phyloP scores from a whole-genome alignment of 192 early-diverging fungal genomes.

The Coemansia sp. region DNA sequence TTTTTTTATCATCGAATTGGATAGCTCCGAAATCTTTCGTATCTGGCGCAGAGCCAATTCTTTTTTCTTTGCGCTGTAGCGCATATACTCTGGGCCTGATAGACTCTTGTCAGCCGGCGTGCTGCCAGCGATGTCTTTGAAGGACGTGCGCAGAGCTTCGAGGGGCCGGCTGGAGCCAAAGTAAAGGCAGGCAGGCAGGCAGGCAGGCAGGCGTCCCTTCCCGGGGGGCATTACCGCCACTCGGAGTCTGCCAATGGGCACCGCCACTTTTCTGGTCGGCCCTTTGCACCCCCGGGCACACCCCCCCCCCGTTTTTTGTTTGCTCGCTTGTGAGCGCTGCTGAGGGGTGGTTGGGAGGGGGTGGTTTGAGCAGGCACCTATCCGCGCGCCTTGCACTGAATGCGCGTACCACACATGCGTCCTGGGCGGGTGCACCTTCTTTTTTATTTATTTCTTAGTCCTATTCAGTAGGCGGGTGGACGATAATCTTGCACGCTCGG shows the following conservation, averaged over 20 bases:
- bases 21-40: not conserved
- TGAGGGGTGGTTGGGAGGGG: slow-evolving; percentile 18
- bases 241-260: slow-evolving; percentile 51
- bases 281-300: slow-evolving; percentile 19
- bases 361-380: slow-evolving; percentile 18
- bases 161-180: not conserved
- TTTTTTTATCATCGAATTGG: not conserved
- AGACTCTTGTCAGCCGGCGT: not conserved
- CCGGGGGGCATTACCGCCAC: slow-evolving; percentile 31
- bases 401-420: slow-evolving; percentile 26
- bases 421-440: slow-evolving; percentile 16
- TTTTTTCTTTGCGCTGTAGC: not conserved
- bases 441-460: slow-evolving; percentile 22
- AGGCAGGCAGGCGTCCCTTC: slow-evolving; percentile 13
- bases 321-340: slow-evolving; percentile 9
- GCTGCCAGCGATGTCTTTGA: too few species aligned
- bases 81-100: not conserved
- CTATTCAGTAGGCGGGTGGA: slow-evolving; percentile 6
- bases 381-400: slow-evolving; percentile 29
- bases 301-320: slow-evolving; percentile 21
- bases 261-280: slow-evolving; percentile 40
- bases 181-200: not conserved
- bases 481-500: slow-evolving; percentile 57
- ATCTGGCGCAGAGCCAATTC: not conserved
- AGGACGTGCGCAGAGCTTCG: not conserved